These are phyloP conservation scores for Septoria linicola DNA, from an alignment of 2,329 filamentous ascomycete species.

Conservation along the genomic window DNA sequence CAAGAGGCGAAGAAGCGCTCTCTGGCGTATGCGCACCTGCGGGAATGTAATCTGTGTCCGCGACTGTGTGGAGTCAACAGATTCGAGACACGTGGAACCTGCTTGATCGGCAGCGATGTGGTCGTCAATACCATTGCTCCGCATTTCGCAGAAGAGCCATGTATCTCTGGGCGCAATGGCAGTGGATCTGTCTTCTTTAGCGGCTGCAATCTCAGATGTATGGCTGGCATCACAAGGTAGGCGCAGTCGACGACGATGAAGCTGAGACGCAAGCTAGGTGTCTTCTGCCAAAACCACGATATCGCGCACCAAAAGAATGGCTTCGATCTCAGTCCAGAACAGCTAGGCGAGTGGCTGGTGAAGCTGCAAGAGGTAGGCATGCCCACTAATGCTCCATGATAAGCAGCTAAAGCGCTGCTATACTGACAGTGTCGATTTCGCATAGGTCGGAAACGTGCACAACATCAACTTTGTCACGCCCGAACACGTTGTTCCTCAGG, in stretches of 20 bases:
- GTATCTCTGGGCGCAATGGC: slow-evolving; percentile 77
- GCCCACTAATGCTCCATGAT: too few species aligned
- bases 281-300: slow-evolving; percentile 78
- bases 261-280: slow-evolving; percentile 31
- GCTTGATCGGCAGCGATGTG: slow-evolving; percentile 70
- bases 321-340: slow-evolving; percentile 73
- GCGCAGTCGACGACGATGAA: neutral
- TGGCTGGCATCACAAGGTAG: neutral
- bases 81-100: slow-evolving; percentile 75
- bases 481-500: slow-evolving; percentile 82
- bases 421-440: slow-evolving; percentile 62
- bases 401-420: too few species aligned
- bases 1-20: slow-evolving; percentile 73
- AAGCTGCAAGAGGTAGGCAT: slow-evolving; percentile 69
- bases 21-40: slow-evolving; percentile 69
- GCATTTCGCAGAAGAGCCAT: slow-evolving; percentile 82
- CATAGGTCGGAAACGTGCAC: slow-evolving; percentile 75
- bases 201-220: slow-evolving; percentile 70
- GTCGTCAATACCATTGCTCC: slow-evolving; percentile 84
- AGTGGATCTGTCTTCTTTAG: slow-evolving; percentile 80
- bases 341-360: slow-evolving; percentile 77
- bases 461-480: slow-evolving; percentile 88
- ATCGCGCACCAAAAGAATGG: slow-evolving; percentile 81
- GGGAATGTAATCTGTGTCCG: slow-evolving; percentile 79
- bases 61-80: slow-evolving; percentile 75